Base-by-base conservation (phyloP, 2,329 filamentous ascomycete species). In the Cladosporium halotolerans region DNA sequence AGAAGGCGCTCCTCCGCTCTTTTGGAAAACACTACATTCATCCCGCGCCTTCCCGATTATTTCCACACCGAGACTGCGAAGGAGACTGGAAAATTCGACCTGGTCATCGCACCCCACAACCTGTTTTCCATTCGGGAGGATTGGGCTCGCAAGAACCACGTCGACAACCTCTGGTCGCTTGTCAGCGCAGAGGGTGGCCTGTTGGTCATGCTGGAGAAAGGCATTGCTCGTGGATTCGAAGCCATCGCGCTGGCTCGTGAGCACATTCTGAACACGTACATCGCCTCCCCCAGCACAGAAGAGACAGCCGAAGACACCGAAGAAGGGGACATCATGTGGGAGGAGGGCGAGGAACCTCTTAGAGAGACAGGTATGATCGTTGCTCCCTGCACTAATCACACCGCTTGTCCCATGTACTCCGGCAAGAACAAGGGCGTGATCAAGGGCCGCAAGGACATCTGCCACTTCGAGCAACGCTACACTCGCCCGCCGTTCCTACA, bases 11-110 rank as follows among this genome's bases (percentile, higher is more conserved):
- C 89, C 19, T 89, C 89, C 59, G 77, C 76, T 14, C 80, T 97
- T 58, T 74, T 99, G 10, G 80, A 95, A 36, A 86, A 96, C 67
- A 97, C 93, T 0, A 95, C 88, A 0, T 96, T 99, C 66, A 77
- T 99, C 7, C 91, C 92, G 7, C 84, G 91, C 3, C 74, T 97
- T n/a, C 93, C 93, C 0, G 89, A 97, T 64, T 90, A 92, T 58
- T 71, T 89, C 23, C 75, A 79, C 18, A 75, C 84, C 54, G 80
- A 73, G 33, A 53, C 55, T 9, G 57, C 60, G 9, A 52, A 53
- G 49, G 54, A 62, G 39, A 62, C 59, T 61, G 74, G 63, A 56
- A 96, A 97, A 71, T 80, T 82, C 68, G 93, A 99, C 65, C 72
- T 99, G 4, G 89, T 99, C 60, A 85, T 99, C 58, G 91, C 90